Evolutionary conservation across 352 stramenopile species (phyloP), one percentile per base, ranked within the genome.

Genomic region (Pythium aphanidermatum): DNA sequence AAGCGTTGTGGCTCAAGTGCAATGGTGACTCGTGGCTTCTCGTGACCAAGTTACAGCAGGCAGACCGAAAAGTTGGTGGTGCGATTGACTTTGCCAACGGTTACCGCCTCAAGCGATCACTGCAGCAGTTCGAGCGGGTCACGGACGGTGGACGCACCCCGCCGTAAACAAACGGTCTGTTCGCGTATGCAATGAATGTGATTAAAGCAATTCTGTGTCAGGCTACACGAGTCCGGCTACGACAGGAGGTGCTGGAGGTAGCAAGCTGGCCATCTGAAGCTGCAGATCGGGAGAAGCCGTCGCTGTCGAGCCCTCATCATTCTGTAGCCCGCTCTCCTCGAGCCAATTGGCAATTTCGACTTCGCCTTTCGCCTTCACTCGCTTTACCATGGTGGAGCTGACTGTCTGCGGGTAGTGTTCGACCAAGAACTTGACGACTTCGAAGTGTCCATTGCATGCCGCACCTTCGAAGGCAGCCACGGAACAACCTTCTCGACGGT

Each of bases 81-180:
- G 76, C 78, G 0, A 38, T 86, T 24, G 81, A 93, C 38, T 93
- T 93, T 41, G 82, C 77, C 51, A 93, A 93, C 43, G 76, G 78
- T 13, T 71, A 83, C 35, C 78, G 76, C 2, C 63, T 93, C 29
- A 85, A 90, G 46, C 75, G 78, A 34, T 53, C 64, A 32, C 66
- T 83, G 20, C 54, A 79, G 45, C 50, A 46, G 9, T 89, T 89
- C 23, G 55, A 71, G 20, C 26, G 31, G 19, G 27, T 58, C 23
- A 20, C 27, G 2, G 2, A 13, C 3, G 26, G 11, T 5, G 28
- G n/a, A 9, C 20, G 28, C n/a, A 12, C 5, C 12, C 29, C 34
- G 13, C 20, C 24, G 17, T 52, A 20, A 24, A 52, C 23, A 16
- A 26, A 34, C 10, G 14, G 10, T 34, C n/a, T n/a, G n/a, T n/a